Conservation (phyloP, 1,284 basidiomycete genomes). For the Cryptococcus deneoformans region DNA sequence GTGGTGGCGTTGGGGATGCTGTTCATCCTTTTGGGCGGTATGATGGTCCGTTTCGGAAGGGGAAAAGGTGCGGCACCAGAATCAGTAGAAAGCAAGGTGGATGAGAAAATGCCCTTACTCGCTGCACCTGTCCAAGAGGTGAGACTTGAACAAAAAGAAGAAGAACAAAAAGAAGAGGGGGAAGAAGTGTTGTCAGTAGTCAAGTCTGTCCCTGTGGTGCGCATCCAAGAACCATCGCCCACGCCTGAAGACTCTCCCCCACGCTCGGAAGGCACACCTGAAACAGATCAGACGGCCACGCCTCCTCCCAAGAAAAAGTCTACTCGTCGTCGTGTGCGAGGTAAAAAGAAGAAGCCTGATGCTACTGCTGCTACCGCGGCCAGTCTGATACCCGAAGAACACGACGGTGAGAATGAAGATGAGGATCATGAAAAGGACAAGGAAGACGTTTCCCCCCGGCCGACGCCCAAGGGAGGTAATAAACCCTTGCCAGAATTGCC, state of each 20-base stretch:
- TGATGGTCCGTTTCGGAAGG: not conserved
- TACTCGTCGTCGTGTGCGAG: slow-evolving; percentile 29
- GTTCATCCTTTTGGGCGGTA: not conserved
- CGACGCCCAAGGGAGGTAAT: slow-evolving; percentile 20
- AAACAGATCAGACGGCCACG: not conserved
- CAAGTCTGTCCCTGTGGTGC: no score
- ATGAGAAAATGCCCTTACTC: not conserved
- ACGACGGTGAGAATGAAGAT: slow-evolving; percentile 57
- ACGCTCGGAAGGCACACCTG: no score
- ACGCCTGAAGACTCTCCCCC: no score
- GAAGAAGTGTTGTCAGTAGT: not conserved
- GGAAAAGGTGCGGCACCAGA: not conserved
- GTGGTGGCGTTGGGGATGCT: not conserved
- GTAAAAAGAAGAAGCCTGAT: slow-evolving; percentile 38
- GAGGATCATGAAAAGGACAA: slow-evolving; percentile 43
- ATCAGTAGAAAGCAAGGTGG: not conserved
- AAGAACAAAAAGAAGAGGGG: not conserved
- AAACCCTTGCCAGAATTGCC: slow-evolving; percentile 43
- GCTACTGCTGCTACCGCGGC: not conserved
- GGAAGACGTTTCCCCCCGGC: slow-evolving; percentile 1
- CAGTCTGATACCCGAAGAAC: not conserved
- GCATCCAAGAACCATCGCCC: no score
- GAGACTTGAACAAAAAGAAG: no score
- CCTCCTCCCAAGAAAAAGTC: slow-evolving; percentile 32
- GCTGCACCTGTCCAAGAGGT: not conserved